Evolutionary conservation across 2,329 filamentous ascomycete species (phyloP).

Genomic region (Alternaria incomplexa): DNA sequence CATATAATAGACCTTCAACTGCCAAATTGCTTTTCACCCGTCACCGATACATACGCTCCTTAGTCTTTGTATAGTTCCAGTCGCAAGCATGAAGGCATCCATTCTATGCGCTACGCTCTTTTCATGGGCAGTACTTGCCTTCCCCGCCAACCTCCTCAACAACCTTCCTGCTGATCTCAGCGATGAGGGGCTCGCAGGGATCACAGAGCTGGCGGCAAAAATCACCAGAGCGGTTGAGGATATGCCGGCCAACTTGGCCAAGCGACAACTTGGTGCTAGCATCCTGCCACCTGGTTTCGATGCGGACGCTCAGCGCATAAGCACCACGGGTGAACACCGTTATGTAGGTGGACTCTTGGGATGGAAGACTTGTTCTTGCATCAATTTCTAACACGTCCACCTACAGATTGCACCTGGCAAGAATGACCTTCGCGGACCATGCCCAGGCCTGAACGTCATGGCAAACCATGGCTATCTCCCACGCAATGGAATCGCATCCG

Average conservation of each 20-base stretch:
- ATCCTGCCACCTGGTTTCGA: neutral
- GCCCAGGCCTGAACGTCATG: conserved; percentile 39
- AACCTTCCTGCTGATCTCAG: neutral
- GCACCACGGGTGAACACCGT: neutral
- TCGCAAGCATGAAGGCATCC: neutral
- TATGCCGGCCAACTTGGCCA: neutral
- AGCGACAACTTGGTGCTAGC: neutral
- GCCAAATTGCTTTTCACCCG: neutral
- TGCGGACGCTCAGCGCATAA: neutral
- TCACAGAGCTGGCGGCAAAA: neutral
- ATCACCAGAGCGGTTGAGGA: neutral
- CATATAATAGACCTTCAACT: neutral
- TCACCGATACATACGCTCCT: neutral
- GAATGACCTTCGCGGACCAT: conserved; percentile 32
- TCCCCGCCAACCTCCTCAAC: neutral
- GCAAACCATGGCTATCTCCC: conserved; percentile 44
- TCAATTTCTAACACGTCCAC: neutral
- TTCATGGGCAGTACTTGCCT: neutral
- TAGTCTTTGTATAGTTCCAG: neutral
- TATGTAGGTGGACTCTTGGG: neutral
- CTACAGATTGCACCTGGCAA: neutral
- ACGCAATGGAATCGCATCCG: conserved; percentile 31
- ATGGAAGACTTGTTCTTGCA: neutral
- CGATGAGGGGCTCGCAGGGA: neutral
- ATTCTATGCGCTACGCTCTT: neutral